These are phyloP conservation scores for Crataegus laevigata DNA, from an alignment of 306 rosid genomes.

Conservation along the genomic window DNA sequence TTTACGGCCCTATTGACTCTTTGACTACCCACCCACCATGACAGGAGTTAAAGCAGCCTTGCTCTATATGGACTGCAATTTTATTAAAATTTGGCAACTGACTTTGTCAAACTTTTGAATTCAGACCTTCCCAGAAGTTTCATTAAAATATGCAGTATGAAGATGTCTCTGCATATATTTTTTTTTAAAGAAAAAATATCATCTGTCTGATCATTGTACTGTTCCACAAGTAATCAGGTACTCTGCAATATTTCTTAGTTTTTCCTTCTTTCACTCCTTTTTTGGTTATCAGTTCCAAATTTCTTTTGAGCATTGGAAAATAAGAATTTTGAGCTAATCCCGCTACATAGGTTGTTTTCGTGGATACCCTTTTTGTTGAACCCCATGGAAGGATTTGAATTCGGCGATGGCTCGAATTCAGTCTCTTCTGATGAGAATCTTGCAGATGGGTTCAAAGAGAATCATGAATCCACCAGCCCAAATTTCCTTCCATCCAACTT, in stretches of 20 bases:
- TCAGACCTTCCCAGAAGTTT: not conserved
- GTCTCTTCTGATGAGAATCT: constrained; percentile 12
- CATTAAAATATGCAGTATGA: not conserved
- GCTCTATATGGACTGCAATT: not conserved
- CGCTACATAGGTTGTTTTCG: not conserved
- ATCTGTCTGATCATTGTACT: not conserved
- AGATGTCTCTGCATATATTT: not conserved
- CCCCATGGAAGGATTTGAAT: constrained; percentile 29
- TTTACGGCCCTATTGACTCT: not conserved
- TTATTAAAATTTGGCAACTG: not conserved
- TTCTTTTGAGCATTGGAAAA: not conserved
- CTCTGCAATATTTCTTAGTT: not conserved
- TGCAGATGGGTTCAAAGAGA: constrained; percentile 22
- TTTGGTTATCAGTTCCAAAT: not conserved
- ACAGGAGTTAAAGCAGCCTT: too few relatives aligned
- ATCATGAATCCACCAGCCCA: constrained; percentile 19
- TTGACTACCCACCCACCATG: not conserved
- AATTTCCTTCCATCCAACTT: constrained; percentile 15
- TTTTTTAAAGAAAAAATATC: not conserved
- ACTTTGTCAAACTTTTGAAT: not conserved
- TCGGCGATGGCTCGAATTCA: constrained; percentile 2
- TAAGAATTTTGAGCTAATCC: not conserved
- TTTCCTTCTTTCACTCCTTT: not conserved
- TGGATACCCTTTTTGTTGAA: constrained; percentile 26
- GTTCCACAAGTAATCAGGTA: not conserved